A percentile compares a stretch with the other conserved stretches of the same genome.
phyloP scores from a whole-genome alignment of 2,329 filamentous ascomycete species.

The Botryotinia calthae region DNA sequence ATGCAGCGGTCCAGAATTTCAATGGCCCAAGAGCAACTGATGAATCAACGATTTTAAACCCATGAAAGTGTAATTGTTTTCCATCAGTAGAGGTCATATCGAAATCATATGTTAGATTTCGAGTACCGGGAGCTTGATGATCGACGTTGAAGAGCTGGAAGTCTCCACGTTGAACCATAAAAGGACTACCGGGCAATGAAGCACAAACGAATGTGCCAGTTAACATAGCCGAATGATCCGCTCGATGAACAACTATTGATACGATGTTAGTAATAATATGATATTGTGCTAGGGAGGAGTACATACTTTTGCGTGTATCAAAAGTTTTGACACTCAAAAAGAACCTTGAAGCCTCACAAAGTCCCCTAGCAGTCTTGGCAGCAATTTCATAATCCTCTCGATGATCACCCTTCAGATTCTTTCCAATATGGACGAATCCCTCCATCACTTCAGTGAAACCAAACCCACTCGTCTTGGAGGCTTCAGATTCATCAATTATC shows the following conservation, averaged over 20 bases:
- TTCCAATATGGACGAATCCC: slow-evolving; percentile 54
- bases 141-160: slow-evolving; percentile 58
- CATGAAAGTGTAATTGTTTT: slow-evolving; percentile 55
- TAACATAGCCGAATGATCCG: slow-evolving; percentile 51
- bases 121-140: slow-evolving; percentile 53
- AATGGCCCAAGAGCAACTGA: slow-evolving; percentile 54
- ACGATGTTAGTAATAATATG: background rate
- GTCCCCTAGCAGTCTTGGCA: slow-evolving; percentile 51
- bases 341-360: slow-evolving; percentile 55
- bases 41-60: slow-evolving; percentile 61
- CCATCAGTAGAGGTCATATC: slow-evolving; percentile 56
- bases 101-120: slow-evolving; percentile 60
- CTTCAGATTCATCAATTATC: slow-evolving; percentile 38
- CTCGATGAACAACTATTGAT: slow-evolving; percentile 43
- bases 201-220: slow-evolving; percentile 60
- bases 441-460: slow-evolving; percentile 65
- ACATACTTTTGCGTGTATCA: slow-evolving; percentile 47
- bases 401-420: slow-evolving; percentile 44
- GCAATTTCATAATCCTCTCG: slow-evolving; percentile 54
- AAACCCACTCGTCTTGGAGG: slow-evolving; percentile 47
- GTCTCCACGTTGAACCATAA: slow-evolving; percentile 57
- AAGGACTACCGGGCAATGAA: slow-evolving; percentile 54
- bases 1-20: slow-evolving; percentile 61
- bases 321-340: slow-evolving; percentile 58
- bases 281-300: rapidly evolving